phyloP scores from a whole-genome alignment of 352 stramenopile species.

The Pythium sukuiense region DNA sequence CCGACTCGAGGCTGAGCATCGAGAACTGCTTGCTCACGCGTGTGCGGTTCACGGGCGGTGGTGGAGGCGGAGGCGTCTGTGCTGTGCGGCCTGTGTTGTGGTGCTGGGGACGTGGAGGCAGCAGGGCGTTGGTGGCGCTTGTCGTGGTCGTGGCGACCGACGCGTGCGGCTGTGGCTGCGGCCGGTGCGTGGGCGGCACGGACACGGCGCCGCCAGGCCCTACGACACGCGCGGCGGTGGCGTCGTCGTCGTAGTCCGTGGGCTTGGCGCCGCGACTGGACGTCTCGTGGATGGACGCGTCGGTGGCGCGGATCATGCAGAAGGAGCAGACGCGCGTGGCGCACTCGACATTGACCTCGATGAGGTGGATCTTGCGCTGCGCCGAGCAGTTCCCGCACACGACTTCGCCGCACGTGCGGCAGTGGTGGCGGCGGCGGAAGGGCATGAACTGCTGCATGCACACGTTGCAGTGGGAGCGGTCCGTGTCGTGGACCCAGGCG shows the following conservation, averaged over 20 bases:
- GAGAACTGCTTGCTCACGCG: conserved; percentile 43
- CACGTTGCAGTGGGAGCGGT: conserved; percentile 77
- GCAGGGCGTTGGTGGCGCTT: not conserved
- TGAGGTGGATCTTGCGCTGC: conserved; percentile 69
- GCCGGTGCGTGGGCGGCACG: not conserved
- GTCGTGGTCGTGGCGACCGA: not conserved
- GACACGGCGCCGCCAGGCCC: not conserved
- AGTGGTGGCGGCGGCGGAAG: conserved; percentile 69
- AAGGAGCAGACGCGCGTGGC: conserved; percentile 77
- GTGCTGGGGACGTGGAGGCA: conserved; percentile 2
- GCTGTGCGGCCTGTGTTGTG: too few relatives aligned
- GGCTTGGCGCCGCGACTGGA: conserved; percentile 27
- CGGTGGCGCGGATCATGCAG: conserved; percentile 75
- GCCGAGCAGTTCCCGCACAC: conserved; percentile 73
- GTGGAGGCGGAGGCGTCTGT: not conserved
- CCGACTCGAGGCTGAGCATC: conserved; percentile 59
- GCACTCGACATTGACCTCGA: conserved; percentile 79
- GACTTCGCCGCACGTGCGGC: conserved; percentile 80
- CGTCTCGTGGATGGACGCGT: conserved; percentile 63
- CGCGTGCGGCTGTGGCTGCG: not conserved
- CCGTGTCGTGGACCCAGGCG: conserved; percentile 65
- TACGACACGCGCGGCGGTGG: not conserved
- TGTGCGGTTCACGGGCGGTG: not conserved
- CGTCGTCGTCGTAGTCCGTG: not conserved
- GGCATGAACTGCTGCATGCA: conserved; percentile 82